Evolutionary conservation across 352 stramenopile genomes (phyloP).

Genomic region (Pelagophyceae sp.): DNA sequence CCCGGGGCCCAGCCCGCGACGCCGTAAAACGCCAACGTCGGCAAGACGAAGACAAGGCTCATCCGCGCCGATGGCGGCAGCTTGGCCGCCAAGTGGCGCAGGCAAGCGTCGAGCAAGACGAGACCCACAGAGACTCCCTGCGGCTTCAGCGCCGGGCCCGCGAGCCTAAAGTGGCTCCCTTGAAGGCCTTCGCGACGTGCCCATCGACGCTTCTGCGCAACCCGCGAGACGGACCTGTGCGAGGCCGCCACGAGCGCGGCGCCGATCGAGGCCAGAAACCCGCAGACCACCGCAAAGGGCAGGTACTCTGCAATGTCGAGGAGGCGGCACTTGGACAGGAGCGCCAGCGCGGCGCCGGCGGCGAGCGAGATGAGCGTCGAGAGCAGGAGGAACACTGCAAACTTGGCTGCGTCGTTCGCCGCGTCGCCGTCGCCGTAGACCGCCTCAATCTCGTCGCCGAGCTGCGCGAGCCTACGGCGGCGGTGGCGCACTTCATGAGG

Average conservation of each 20-base stretch:
- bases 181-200: too few relatives aligned
- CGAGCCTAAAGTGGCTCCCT: too few relatives aligned
- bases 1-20: too few relatives aligned
- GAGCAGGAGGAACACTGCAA: not conserved
- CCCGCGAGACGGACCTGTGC: too few relatives aligned
- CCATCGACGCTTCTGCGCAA: too few relatives aligned
- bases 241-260: not conserved
- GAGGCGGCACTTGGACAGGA: not conserved
- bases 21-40: too few relatives aligned
- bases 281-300: constrained; percentile 1
- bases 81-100: too few relatives aligned
- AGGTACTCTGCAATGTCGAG: not conserved
- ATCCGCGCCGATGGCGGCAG: too few relatives aligned
- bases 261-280: constrained; percentile 6
- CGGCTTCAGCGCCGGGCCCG: too few relatives aligned
- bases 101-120: too few relatives aligned
- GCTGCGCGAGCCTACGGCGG: not conserved
- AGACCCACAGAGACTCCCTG: too few relatives aligned
- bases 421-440: not conserved
- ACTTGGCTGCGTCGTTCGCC: not conserved
- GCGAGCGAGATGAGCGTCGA: not conserved
- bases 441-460: not conserved
- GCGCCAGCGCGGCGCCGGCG: not conserved
- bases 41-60: too few relatives aligned
- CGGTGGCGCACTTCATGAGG: not conserved